Evolutionary conservation across 129 eudicot genomes (phyloP), one percentile per base, ranked within the genome.

Genomic region (Deinandra increscens): DNA sequence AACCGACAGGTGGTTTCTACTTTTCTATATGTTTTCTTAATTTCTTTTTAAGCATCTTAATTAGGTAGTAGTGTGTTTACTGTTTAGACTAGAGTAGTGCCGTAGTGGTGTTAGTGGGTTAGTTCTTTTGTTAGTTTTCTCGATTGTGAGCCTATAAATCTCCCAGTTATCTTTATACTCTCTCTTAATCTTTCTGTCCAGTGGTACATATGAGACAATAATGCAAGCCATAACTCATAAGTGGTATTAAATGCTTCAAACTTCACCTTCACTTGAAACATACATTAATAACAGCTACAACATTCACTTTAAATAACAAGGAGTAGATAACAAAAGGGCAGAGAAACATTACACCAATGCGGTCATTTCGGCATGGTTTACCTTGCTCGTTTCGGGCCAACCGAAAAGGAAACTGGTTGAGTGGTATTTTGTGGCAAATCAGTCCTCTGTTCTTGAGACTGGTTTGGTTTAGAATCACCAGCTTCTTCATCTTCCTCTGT

Each of bases 341-440:
- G 31, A 62, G 39, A 68, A 65, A 43, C 5, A 19, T 39, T 18
- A 51, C 1, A 4, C 2, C 4, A 29, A 50, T 3, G 1, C 7
- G 5, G 61, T 8, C 5, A 14, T 39, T 41, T 60, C n/a, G 34
- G n/a, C 14, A 58, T 18, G 36, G 19, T 79, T 81, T 65, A 86
- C 77, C 90, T 79, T 33, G 95, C 71, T 9, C 85, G 91, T 80
- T 88, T 86, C 11, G 90, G 83, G 74, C 86, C 96, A 39, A 93
- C 84, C 0, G 95, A 86, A 69, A 93, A 89, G 4, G 96, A 92
- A 19, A 92, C 98, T 38, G 83, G 85, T 51, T 83, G 90, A 64
- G 85, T 84, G 60, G 87, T 75, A 22, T 68, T 78, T 60, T 82
- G 95, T 1, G 88, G 79, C 69, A 73, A 3, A 19, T 93, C 86